Evolutionary conservation across 202 grass and related monocot genomes (phyloP).

Genomic region (Hordeum pubiflorum): DNA sequence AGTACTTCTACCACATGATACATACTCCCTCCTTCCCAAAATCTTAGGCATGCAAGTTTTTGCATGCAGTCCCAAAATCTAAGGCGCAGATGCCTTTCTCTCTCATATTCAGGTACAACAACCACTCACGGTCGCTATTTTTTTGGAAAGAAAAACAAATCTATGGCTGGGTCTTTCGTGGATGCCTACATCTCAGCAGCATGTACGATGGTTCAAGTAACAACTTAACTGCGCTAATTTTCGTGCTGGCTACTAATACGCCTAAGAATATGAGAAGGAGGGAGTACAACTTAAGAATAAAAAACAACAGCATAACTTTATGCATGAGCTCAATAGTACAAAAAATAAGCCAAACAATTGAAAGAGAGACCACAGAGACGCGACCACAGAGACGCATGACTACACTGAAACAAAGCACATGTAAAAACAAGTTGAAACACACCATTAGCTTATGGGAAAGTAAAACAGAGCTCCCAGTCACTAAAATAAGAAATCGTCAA

Average conservation of each 20-base stretch:
- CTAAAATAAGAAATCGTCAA: not conserved
- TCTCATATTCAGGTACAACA: too few relatives aligned
- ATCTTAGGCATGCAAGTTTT: too few relatives aligned
- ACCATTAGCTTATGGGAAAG: not conserved
- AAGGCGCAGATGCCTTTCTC: too few relatives aligned
- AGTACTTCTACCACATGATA: not conserved
- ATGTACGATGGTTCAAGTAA: too few relatives aligned
- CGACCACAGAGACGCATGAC: not conserved
- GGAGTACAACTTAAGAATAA: not conserved
- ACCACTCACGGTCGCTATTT: too few relatives aligned
- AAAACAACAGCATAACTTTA: not conserved
- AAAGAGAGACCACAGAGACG: not conserved
- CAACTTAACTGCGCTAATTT: too few relatives aligned
- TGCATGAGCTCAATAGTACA: not conserved
- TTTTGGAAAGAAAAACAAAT: too few relatives aligned
- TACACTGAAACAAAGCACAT: not conserved
- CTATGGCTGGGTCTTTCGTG: too few relatives aligned
- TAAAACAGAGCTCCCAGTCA: conserved; percentile 10
- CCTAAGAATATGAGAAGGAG: too few relatives aligned
- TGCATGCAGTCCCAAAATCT: too few relatives aligned
- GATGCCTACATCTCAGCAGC: too few relatives aligned
- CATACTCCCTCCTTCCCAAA: not conserved
- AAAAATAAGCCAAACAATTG: not conserved
- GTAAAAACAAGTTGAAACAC: conserved; percentile 4
- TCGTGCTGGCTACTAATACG: too few relatives aligned